Base-by-base conservation (phyloP, 169 alveolate genomes). In the Plasmodium berghei region DNA sequence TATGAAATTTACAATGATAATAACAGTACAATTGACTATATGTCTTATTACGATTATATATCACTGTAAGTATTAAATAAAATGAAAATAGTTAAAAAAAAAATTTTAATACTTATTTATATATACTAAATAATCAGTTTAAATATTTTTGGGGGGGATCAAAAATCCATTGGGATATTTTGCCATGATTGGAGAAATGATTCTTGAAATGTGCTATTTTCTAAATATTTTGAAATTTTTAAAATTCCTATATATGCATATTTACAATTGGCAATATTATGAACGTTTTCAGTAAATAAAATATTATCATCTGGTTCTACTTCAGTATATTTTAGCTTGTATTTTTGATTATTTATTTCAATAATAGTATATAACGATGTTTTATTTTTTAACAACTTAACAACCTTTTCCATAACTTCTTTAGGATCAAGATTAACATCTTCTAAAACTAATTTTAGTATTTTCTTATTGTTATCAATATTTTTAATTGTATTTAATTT, bases 201-300 rank as follows among this genome's bases (percentile, higher is more conserved):
- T n/a, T 80, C 90, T 12, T 67, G 42, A 58, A 80, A 80, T 48
- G 90, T 67, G 34, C 83, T 18, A 55, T 18, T 80, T 49, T 80
- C 18, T 18, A 64, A 26, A 42, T 67, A 80, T 62, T 67, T 80
- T 0, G 90, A 69, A 67, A 80, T 59, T 66, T 80, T 80, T 62
- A 80, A 67, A 67, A 80, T 80, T 26, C 90, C 90, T 34, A 80
- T 67, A 34, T 54, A 80, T 14, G 83, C 83, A 80, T 80, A 67
- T 54, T 80, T 80, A 46, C 90, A 80, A 80, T 80, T 80, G n/a
- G 55, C 49, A 42, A 80, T 80, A 67, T 80, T 80, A n/a, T 59
- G 9, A 42, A 80, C 66, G 34, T 80, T 9, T 55, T 80, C 85
- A 12, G 90, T 22, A 80, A 80, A 80, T 80, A 80, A 48, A 12